Evolutionary conservation across 2,329 filamentous ascomycete species (phyloP).

Genomic region (Davidsoniella neocaledoniae): DNA sequence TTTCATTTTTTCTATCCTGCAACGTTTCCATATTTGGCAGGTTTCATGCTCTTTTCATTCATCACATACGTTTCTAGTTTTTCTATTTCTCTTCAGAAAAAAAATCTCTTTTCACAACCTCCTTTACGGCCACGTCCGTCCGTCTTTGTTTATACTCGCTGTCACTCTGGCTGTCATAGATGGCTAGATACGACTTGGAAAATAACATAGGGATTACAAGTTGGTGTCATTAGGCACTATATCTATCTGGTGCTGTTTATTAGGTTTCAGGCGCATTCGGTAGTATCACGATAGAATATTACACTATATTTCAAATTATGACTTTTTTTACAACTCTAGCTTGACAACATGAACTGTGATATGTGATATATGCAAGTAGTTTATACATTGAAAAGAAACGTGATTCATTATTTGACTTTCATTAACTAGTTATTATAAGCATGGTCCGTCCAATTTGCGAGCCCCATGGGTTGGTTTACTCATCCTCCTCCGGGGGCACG

Average conservation of each 20-base stretch:
- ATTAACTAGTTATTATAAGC: constrained; percentile 1
- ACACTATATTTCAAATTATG: too few species aligned
- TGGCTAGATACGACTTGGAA: too few species aligned
- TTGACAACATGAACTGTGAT: not conserved
- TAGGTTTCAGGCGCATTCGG: too few species aligned
- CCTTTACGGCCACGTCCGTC: not conserved
- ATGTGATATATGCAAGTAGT: not conserved
- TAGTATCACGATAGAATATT: too few species aligned
- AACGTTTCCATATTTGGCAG: not conserved
- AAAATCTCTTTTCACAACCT: not conserved
- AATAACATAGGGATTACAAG: too few species aligned
- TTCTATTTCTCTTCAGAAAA: not conserved
- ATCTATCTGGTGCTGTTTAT: too few species aligned
- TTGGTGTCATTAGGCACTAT: too few species aligned
- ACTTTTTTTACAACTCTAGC: too few species aligned
- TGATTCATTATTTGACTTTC: not conserved
- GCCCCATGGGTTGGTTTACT: constrained; percentile 2
- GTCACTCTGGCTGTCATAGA: too few species aligned
- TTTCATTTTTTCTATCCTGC: not conserved
- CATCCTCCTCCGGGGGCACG: constrained; percentile 38
- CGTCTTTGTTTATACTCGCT: not conserved
- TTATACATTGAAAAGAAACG: not conserved
- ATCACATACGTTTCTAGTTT: not conserved
- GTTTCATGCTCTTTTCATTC: not conserved
- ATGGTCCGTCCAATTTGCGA: not conserved